Evolutionary conservation across 768 basidiomycete genomes (phyloP), one percentile per base, ranked within the genome.

Genomic region (Amanita inopinata): DNA sequence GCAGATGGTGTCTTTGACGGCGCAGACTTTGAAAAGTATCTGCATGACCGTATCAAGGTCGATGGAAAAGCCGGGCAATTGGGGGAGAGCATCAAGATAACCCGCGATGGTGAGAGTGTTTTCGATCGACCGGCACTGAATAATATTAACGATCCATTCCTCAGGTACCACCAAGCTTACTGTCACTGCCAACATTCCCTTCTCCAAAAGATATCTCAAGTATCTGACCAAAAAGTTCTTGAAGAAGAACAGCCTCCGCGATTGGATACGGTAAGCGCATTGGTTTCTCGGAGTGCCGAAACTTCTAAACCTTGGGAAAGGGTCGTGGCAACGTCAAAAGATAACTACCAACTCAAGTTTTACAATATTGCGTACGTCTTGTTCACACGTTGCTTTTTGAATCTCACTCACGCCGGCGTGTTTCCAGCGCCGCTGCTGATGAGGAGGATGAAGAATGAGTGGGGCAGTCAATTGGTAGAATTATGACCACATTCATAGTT

Each of bases 161-260:
- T 15, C 49, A 88, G 85, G 80, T 49, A 78, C 76, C 64, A 81
- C 70, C 58, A 89, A 83, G 68, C 74, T 98, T 62, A 83, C 80
- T 43, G 78, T 98, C 53, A 79, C 82, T 39, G 83, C 91, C 40
- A 80, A 69, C 57, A 80, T 94, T 60, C 80, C 89, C 44, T 84
- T 97, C 68, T 97, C 94, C 38, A 98, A 98, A 71, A 78, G 89
- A 45, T 97, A 96, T 66, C 80, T 97, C 61, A 97, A 98, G 68
- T 99, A 98, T 69, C 74, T 98, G 48, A 97, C 94, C 49, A 98
- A 98, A 77, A 94, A 94, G 73, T 93, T 90, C 76, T 75, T 98
- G 67, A 98, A 98, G 78, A 96, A 96, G 79, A 92, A 93, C 70
- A 68, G 73, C 33, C 75, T 96, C 55, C 83, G 92, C 52, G 93